Percentiles rank a stretch among this genome's conserved stretches.
These are phyloP conservation scores for Verticillium nonalfalfae DNA, from an alignment of 2,329 filamentous ascomycete genomes.

Conservation along the genomic window DNA sequence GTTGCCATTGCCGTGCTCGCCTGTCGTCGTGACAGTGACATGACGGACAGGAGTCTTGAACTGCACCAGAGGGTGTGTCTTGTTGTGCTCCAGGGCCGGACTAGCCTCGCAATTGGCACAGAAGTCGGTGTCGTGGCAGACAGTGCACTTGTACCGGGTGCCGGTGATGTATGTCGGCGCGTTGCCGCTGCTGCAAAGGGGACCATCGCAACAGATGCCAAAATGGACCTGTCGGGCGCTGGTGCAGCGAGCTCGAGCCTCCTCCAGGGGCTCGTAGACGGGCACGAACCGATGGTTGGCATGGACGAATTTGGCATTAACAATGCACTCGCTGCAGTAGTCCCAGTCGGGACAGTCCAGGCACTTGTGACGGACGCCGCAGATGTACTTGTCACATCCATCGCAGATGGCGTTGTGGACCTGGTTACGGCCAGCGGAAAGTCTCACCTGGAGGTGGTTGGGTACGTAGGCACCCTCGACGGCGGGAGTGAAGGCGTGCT, in stretches of 20 bases:
- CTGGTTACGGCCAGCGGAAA: conserved; percentile 73
- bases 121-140: conserved; percentile 93
- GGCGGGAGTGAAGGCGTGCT: conserved; percentile 70
- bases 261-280: conserved; percentile 66
- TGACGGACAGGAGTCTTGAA: conserved; percentile 89
- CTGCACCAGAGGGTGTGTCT: conserved; percentile 94
- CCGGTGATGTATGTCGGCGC: conserved; percentile 68
- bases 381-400: conserved; percentile 83
- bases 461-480: conserved; percentile 57
- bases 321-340: conserved; percentile 74
- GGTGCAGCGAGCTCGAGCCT: conserved; percentile 27
- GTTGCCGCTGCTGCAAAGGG: conserved; percentile 62
- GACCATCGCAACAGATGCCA: conserved; percentile 93
- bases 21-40: conserved; percentile 78
- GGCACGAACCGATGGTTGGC: conserved; percentile 82
- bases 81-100: conserved; percentile 80
- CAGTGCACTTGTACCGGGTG: conserved; percentile 91
- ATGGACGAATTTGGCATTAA: conserved; percentile 62
- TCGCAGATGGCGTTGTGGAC: conserved; percentile 89
- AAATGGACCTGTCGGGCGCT: conserved; percentile 52
- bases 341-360: conserved; percentile 97
- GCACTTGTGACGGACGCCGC: conserved; percentile 92
- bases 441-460: conserved; percentile 56
- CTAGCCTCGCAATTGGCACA: conserved; percentile 90
- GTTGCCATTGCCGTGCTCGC: conserved; percentile 65